Percentiles rank a stretch among this genome's conserved stretches.
These are phyloP conservation scores for Globisporangium camurandrum DNA, from an alignment of 352 stramenopile species.

Conservation along the genomic window DNA sequence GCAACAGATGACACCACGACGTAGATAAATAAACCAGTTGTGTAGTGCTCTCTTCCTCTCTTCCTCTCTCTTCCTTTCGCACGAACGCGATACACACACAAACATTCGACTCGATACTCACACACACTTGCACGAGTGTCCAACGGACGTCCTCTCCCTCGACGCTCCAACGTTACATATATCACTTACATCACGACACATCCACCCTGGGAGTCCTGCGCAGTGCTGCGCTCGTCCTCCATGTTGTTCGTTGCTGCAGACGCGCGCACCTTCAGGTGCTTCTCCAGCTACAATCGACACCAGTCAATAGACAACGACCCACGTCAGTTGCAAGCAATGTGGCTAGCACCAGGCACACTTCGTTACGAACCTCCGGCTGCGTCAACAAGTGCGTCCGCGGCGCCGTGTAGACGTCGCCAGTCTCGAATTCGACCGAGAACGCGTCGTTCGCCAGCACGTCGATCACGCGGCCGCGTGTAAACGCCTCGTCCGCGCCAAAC, in stretches of 20 bases:
- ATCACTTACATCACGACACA: constrained; percentile 7
- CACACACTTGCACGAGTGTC: not conserved
- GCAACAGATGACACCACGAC: too few relatives aligned
- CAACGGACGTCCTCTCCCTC: not conserved
- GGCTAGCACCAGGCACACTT: too few relatives aligned
- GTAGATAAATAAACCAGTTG: too few relatives aligned
- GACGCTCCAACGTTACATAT: too few relatives aligned
- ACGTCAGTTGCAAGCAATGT: not conserved
- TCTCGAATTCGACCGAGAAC: constrained; percentile 50
- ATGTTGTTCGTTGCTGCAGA: not conserved
- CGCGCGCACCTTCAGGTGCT: constrained; percentile 15
- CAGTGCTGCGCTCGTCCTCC: not conserved
- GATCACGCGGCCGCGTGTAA: constrained; percentile 27
- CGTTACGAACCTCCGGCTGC: constrained; percentile 31
- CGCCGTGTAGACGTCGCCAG: constrained; percentile 45
- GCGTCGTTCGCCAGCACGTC: constrained; percentile 29
- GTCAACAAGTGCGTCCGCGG: constrained; percentile 34
- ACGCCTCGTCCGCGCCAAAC: constrained; percentile 25
- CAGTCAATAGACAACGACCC: constrained; percentile 10
- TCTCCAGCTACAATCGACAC: constrained; percentile 27
- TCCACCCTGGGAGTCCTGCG: not conserved
- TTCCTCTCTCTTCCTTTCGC: too few relatives aligned
- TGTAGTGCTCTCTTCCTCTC: too few relatives aligned
- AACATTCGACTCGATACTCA: not conserved
- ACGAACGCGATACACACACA: not conserved